Evolutionary conservation across 257 asterid species (phyloP).

Genomic region (Parsonsia alboflavescens): DNA sequence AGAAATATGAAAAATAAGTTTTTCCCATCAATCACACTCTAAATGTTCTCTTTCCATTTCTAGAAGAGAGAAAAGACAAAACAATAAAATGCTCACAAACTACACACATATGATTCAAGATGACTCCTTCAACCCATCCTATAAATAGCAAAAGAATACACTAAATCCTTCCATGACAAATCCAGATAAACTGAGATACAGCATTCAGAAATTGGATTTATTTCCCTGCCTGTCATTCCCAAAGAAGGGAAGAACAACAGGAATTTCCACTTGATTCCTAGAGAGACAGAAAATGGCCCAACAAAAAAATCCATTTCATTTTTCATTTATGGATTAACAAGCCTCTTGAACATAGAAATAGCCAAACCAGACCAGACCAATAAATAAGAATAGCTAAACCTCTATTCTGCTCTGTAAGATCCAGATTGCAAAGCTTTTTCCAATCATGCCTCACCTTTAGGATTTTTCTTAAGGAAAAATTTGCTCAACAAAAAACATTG

Average conservation of each 20-base stretch:
- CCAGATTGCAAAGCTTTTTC: too few relatives aligned
- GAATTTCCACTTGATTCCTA: too few relatives aligned
- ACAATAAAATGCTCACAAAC: neutral
- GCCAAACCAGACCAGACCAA: neutral
- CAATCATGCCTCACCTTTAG: neutral
- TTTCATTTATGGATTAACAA: too few relatives aligned
- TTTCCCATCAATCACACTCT: neutral
- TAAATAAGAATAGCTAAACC: neutral
- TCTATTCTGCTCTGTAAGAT: too few relatives aligned
- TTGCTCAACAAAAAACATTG: neutral
- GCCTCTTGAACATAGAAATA: neutral
- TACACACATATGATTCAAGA: neutral
- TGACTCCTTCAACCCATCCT: neutral
- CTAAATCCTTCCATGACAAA: neutral
- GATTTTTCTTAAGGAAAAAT: neutral
- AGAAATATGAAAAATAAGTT: neutral
- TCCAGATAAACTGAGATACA: neutral
- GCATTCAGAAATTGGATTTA: neutral
- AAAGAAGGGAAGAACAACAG: neutral
- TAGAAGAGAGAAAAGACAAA: too few relatives aligned
- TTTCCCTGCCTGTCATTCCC: neutral
- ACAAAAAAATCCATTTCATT: neutral
- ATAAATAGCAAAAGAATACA: neutral
- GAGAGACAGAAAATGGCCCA: too few relatives aligned
- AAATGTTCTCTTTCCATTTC: neutral